A percentile compares a stretch with the other conserved stretches of the same genome.
Conservation (phyloP, 331 rosid genomes). For the Stylosanthes scabra region DNA sequence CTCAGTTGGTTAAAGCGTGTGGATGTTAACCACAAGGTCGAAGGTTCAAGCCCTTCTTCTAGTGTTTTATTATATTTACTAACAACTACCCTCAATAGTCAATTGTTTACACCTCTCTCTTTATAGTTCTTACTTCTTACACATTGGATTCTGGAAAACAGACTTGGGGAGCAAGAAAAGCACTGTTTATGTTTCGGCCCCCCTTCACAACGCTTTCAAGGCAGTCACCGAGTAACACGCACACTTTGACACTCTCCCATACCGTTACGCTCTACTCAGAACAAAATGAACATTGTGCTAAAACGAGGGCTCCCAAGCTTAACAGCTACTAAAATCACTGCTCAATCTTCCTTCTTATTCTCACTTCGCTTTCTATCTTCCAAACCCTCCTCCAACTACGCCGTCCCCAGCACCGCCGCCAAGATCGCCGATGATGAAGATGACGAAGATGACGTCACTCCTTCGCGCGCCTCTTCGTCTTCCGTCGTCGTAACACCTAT, state of each 20-base stretch:
- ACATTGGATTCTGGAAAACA: background rate
- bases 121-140: too few relatives aligned
- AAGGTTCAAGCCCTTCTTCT: conserved; percentile 70
- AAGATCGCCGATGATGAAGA: conserved; percentile 25
- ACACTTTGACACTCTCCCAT: background rate
- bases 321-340: background rate
- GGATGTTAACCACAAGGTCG: conserved; percentile 69
- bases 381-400: background rate
- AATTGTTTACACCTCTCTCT: too few relatives aligned
- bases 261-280: background rate
- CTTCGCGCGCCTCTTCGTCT: conserved; percentile 13
- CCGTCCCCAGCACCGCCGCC: conserved; percentile 5
- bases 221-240: too few relatives aligned
- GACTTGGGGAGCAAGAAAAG: conserved; percentile 38
- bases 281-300: conserved; percentile 25
- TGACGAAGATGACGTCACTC: conserved; percentile 13
- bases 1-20: conserved; percentile 65
- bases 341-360: background rate
- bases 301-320: conserved; percentile 29
- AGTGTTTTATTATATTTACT: conserved; percentile 9
- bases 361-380: conserved; percentile 28
- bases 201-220: background rate
- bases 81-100: too few relatives aligned
- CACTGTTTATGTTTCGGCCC: background rate
- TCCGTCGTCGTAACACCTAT: conserved; percentile 25